Base-by-base conservation (phyloP, 2,329 filamentous ascomycete genomes). In the Paramyrothecium roridum region DNA sequence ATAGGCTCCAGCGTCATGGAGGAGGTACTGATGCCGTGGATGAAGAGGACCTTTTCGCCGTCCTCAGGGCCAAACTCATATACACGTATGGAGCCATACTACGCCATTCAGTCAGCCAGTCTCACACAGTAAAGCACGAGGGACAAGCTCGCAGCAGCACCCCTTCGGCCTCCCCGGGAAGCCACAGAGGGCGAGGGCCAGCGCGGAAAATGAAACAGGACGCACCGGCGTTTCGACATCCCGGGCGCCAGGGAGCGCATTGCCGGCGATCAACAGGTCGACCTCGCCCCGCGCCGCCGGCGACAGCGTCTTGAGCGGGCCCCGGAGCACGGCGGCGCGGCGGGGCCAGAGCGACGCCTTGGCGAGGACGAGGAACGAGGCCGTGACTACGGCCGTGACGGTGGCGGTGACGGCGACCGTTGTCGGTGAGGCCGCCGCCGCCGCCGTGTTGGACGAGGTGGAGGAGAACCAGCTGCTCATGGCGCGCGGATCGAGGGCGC, bases 1-100 rank as follows among this genome's bases (percentile, higher is more conserved):
- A 96, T 71, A 48, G 80, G 81, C 23, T 81, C 80, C 17, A 95
- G 77, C 2, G 89, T 86, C 63, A 93, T 82, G 69, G 88, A 91
- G 0, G 91, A 88, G 0, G 90, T 96, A 57, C 87, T 91, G 67
- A 96, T 93, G 48, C 91, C 91, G 68, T 96, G 91, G 10, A 96
- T 78, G 34, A 96, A 79, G 17, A 96, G 72, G 4, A 95, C 86
- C 64, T 89, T 93, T 48, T 82, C 80, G 8, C 91, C 91, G 53
- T 83, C 72, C 52, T 85, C 80, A 1, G 90, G 88, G 1, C 91
- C 91, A 74, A 88, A 96, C 75, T 96, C 91, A 67, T 95, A 95
- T 21, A 90, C 87, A 40, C 89, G 79, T 54, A 92, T 86, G 34
- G 79, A 85, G 51, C 91, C 91, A 68, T 91, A 93, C 65, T 83